Base-by-base conservation (phyloP, 2,329 filamentous ascomycete genomes). In the Xylariaceae sp. region DNA sequence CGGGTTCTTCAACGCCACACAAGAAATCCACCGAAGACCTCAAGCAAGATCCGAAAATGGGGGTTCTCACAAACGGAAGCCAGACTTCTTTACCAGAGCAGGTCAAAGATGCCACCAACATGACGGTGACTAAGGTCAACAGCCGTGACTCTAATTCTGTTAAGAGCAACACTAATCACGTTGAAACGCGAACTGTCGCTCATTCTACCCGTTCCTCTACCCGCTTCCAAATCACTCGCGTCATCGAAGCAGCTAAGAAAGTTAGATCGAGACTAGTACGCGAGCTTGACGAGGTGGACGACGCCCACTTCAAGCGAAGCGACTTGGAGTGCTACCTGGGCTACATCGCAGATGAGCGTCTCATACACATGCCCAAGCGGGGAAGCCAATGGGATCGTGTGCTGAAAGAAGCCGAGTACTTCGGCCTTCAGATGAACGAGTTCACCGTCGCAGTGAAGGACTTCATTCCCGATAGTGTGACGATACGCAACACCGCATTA, bases 321-420 rank as follows among this genome's bases (percentile, higher is more conserved):
- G 61, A 69, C 54, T 59, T 71, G 43, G 59, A 67, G 50, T 57
- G 61, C 4, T 76, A 75, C 44, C 68, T 76, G 14, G 61, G 68
- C 20, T 72, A 69, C 60, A 75, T 77, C 49, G 68, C 70, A 10
- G 71, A 76, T 53, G 70, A 76, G 50, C 73, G 75, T 23, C 66
- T 76, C 14, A 70, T 74, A 16, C 74, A 75, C 50, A 77, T 77
- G 73, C 75, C 75, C 2, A 66, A 67, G 4, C 64, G 71, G 40
- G 74, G 73, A n/a, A 76, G 74, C 49, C 69, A 73, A 45, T 77
- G 74, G 74, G 75, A 77, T 52, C 70, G 71, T 1, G 74, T 77
- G 1, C 63, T 77, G 26, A 73, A 71, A 40, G 70, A 71, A 16
- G 75, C 75, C 2, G 73, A 77, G 54, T 76, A 73, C 67, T 77